Evolutionary conservation across 2,329 filamentous ascomycete species (phyloP).

Genomic region (Aspergillus carbonarius): DNA sequence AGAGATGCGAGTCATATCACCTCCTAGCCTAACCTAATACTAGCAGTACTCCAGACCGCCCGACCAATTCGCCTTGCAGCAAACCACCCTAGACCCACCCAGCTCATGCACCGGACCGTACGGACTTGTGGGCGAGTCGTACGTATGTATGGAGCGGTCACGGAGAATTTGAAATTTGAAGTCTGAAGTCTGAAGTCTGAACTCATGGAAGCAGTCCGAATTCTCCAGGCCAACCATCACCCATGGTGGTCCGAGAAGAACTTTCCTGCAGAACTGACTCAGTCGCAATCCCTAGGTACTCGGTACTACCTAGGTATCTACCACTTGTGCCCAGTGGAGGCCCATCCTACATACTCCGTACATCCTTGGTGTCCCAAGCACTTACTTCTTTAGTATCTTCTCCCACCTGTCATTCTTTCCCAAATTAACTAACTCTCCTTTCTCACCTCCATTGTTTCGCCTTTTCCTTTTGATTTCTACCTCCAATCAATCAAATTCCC

Average conservation of each 20-base stretch:
- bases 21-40: not conserved
- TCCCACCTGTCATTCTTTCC: not conserved
- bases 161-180: not conserved
- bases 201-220: not conserved
- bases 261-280: not conserved
- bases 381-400: not conserved
- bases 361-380: not conserved
- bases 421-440: no score
- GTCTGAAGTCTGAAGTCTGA: not conserved
- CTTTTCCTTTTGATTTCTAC: no score
- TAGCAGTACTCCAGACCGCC: not conserved
- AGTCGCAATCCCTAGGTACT: no score
- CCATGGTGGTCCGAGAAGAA: not conserved
- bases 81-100: constrained; percentile 22
- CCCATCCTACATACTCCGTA: no score
- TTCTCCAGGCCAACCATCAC: not conserved
- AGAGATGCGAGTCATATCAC: constrained; percentile 22
- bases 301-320: no score
- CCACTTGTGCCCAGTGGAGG: no score
- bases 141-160: not conserved
- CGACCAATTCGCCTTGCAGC: constrained; percentile 8
- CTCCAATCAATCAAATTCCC: not conserved
- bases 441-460: no score
- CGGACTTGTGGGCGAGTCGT: constrained; percentile 6
- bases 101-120: constrained; percentile 28